Evolutionary conservation across 2,329 filamentous ascomycete genomes (phyloP).

Genomic region (Fusarium sp.): DNA sequence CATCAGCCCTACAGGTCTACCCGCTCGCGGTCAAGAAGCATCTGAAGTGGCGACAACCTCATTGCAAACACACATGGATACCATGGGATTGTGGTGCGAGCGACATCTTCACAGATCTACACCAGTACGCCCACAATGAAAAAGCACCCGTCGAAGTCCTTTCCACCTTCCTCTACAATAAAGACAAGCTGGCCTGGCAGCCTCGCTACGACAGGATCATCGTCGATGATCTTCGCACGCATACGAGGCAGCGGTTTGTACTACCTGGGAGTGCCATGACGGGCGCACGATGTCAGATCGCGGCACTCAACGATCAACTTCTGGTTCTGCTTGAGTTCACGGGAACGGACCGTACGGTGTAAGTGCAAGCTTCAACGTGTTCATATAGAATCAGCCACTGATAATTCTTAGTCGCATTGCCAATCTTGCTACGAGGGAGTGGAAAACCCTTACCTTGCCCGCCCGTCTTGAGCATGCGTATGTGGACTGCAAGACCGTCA

Average conservation of each 20-base stretch:
- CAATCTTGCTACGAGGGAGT: constrained; percentile 36
- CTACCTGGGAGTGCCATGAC: constrained; percentile 36
- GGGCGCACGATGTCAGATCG: constrained; percentile 33
- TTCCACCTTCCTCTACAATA: constrained; percentile 41
- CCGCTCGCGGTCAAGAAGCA: constrained; percentile 22
- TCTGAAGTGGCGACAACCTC: constrained; percentile 29
- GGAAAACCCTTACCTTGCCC: constrained; percentile 43
- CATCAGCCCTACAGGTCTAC: constrained; percentile 26
- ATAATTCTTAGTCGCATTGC: constrained; percentile 39
- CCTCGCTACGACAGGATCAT: constrained; percentile 37
- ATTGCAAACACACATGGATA: constrained; percentile 14
- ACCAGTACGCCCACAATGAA: background rate
- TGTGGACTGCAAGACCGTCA: constrained; percentile 38
- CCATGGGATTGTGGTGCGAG: constrained; percentile 36
- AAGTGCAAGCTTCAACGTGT: background rate
- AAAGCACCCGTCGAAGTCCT: background rate
- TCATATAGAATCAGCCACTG: background rate
- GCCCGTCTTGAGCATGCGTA: constrained; percentile 31
- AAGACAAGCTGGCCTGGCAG: constrained; percentile 51
- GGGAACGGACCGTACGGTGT: constrained; percentile 1
- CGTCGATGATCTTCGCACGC: constrained; percentile 46
- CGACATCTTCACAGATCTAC: constrained; percentile 10
- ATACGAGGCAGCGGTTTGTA: constrained; percentile 40
- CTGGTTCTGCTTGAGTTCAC: constrained; percentile 30
- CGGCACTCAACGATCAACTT: constrained; percentile 42